Base-by-base conservation (phyloP, 2,329 filamentous ascomycete genomes). In the Aspergillus neotritici region DNA sequence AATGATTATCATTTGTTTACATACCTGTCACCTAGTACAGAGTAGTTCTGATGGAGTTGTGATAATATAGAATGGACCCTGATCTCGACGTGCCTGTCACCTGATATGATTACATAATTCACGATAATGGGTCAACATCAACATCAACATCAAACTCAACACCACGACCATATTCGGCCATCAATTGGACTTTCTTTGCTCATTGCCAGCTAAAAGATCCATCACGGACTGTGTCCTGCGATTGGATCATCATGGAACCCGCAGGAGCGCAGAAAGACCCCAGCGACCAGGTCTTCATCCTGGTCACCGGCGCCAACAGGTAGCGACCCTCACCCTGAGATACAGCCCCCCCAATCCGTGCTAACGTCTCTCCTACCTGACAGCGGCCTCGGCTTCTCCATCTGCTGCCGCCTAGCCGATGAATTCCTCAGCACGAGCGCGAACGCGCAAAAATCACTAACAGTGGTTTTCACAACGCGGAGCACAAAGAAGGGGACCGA, bases 261-360 rank as follows among this genome's bases (percentile, higher is more conserved):
- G 17, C 28, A 31, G 36, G 43, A 40, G 15, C 42, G 5, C 31
- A 33, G n/a, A 34, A 43, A 21, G 40, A 42, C 31, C 37, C 41
- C 29, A 45, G 58, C 25, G 55, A 62, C 31, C 56, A 58, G 36
- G 50, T 51, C 32, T 66, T 64, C 60, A 80, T 87, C 7, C 73
- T 95, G 31, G 79, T 95, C 32, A 94, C 88, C 0, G 88, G 88
- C 41, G 86, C 87, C 30, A 94, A 94, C 67, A 90, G 87, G 88
- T 90, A 76, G 44, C 36, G 17, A 12, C n/a, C 10, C n/a, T 29
- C 21, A n/a, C 14, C 40, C 34, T 43, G 21, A 25, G 21, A 21
- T 34, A 33, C 13, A 37, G 12, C 36, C 25, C 30, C 35, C 39
- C 28, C 34, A 4, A 16, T 29, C 33, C 30, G 25, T 29, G 13